These are phyloP conservation scores for Penicillium sp. DNA, from an alignment of 2,329 filamentous ascomycete species.

Conservation along the genomic window DNA sequence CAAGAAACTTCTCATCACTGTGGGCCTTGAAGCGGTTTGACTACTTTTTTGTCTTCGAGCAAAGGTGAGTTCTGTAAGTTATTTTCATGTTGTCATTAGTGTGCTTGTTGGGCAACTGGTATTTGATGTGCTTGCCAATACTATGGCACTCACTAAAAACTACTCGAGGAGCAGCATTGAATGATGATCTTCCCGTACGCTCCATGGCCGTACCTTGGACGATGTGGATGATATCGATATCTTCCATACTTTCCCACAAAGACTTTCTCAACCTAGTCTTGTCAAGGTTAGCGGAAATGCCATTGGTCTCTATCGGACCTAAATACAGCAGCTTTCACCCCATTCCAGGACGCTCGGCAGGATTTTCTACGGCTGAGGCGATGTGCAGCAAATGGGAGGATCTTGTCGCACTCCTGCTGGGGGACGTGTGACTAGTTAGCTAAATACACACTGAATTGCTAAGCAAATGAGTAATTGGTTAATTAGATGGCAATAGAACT, in stretches of 20 bases:
- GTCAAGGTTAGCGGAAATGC: constrained; percentile 10
- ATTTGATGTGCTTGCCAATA: constrained; percentile 11
- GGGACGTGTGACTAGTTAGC: too few relatives aligned
- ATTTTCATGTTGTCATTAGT: too few relatives aligned
- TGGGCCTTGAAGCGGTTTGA: too few relatives aligned
- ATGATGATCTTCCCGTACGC: constrained; percentile 10
- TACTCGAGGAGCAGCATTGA: constrained; percentile 10
- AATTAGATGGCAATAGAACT: too few relatives aligned
- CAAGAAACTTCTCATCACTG: not conserved
- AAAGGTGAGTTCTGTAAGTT: too few relatives aligned
- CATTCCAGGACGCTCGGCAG: constrained; percentile 4
- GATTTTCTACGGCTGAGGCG: not conserved
- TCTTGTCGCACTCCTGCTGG: constrained; percentile 8
- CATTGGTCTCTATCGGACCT: constrained; percentile 7
- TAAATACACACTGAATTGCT: too few relatives aligned
- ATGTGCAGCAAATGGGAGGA: constrained; percentile 11
- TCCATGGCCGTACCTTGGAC: not conserved
- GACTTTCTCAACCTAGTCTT: constrained; percentile 8
- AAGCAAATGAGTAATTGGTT: too few relatives aligned
- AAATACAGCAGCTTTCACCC: constrained; percentile 11
- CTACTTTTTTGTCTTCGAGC: too few relatives aligned
- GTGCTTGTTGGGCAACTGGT: too few relatives aligned
- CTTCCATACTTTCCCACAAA: constrained; percentile 5
- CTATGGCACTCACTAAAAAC: constrained; percentile 12
- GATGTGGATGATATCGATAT: not conserved